Evolutionary conservation across 176 grass and related monocot genomes (phyloP), one percentile per base, ranked within the genome.

Genomic region (Aegilops umbellulata): DNA sequence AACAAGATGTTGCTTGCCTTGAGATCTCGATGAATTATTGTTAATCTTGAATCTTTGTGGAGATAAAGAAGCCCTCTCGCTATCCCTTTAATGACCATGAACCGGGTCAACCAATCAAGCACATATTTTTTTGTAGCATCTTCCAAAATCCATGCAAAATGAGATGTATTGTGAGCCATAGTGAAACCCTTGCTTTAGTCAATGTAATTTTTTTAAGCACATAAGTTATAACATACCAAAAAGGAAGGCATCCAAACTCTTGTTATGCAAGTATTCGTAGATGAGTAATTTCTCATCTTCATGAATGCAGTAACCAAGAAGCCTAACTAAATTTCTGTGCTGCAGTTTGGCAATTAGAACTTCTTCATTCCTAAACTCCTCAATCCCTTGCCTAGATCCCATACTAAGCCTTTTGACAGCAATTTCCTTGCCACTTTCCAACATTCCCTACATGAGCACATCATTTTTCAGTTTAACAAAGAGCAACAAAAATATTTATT

Each of bases 1-100:
- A 93, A 65, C 67, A 93, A 82, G 29, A 90, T 44, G n/a, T 90
- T 93, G 67, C 85, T 82, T 63, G 85, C 55, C 57, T 93, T 93
- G 20, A 90, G 63, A 76, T 87, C 85, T 39, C 69, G 35, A 74
- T 81, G 77, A 22, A 87, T 29, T 87, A 93, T 90, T 4, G 31
- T 90, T n/a, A 87, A 19, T 51, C 81, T 93, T 83, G 91, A 90
- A 81, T 92, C 88, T 32, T 82, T 51, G 35, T 85, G 91, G 11
- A 90, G 77, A 85, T 93, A 93, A 64, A 93, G 71, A 61, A 93
- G 69, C 2, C 88, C 82, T 74, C 80, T 82, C 7, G 63, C 85
- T 81, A 88, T 12, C 7, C 88, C 85, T 79, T 82, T 49, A 14
- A 90, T 88, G 60, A 90, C 85, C n/a, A 26, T 88, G 41, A 82